Conservation (phyloP, 2,329 filamentous ascomycete species). For the Aspergillus chevalieri region DNA sequence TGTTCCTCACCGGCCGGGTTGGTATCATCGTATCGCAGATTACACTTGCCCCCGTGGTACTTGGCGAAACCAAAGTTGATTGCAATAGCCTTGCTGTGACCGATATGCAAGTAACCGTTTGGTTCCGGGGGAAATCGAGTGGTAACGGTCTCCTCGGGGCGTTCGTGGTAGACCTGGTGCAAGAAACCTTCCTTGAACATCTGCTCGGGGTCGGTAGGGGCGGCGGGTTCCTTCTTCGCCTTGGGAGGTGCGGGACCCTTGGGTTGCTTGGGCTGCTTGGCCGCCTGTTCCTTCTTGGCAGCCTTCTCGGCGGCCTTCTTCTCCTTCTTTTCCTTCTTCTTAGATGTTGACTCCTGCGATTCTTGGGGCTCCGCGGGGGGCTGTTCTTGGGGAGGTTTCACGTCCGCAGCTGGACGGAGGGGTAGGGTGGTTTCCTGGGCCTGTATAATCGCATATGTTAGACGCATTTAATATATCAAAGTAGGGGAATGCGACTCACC, state of each 20-base stretch:
- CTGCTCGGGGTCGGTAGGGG: constrained; percentile 46
- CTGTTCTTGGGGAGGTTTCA: too few relatives aligned
- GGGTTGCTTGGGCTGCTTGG: constrained; percentile 38
- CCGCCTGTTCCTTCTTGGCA: constrained; percentile 10
- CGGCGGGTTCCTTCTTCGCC: constrained; percentile 21
- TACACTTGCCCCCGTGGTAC: constrained; percentile 71
- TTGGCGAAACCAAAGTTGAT: constrained; percentile 94
- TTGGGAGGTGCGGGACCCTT: constrained; percentile 34
- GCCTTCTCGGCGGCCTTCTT: constrained; percentile 27
- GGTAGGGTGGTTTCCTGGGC: too few relatives aligned
- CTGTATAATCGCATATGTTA: too few relatives aligned
- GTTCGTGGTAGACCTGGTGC: constrained; percentile 63
- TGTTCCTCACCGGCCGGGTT: constrained; percentile 93
- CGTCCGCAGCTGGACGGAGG: too few relatives aligned
- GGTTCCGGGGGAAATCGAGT: constrained; percentile 81
- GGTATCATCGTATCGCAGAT: constrained; percentile 84
- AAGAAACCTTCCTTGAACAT: constrained; percentile 81
- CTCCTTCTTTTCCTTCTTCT: constrained; percentile 28
- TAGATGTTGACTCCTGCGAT: constrained; percentile 46
- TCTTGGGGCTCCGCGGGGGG: constrained; percentile 3
- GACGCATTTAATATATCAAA: too few relatives aligned
- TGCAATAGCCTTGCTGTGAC: constrained; percentile 90
- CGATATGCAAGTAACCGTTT: constrained; percentile 89
- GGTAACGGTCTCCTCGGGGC: constrained; percentile 47
- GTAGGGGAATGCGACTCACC: neutral